These are phyloP conservation scores for Chloropicon primus DNA, from an alignment of 139 green algal species.

Conservation along the genomic window DNA sequence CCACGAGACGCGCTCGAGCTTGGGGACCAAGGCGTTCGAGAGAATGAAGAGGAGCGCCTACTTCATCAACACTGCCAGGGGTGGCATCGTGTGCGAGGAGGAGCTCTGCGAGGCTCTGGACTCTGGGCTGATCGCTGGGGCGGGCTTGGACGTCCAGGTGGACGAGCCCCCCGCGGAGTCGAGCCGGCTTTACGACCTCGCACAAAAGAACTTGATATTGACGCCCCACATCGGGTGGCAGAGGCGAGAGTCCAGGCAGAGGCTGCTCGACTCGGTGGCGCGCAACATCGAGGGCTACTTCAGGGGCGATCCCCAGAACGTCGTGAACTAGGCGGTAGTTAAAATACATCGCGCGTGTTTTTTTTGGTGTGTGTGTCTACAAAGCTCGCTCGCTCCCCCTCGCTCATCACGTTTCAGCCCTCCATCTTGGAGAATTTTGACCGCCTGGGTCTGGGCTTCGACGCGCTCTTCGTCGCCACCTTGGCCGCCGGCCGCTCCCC, in stretches of 20 bases:
- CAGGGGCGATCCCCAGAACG: constrained; percentile 10
- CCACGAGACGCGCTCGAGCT: constrained; percentile 9
- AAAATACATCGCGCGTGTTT: too few species aligned
- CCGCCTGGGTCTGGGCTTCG: too few species aligned
- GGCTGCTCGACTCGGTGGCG: constrained; percentile 17
- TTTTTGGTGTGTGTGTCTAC: too few species aligned
- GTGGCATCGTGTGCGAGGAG: constrained; percentile 8
- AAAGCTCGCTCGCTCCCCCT: too few species aligned
- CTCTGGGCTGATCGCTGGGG: constrained; percentile 15
- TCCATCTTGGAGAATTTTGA: too few species aligned
- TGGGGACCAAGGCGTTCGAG: constrained; percentile 6
- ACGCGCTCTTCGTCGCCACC: too few species aligned
- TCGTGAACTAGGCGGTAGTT: constrained; percentile 8
- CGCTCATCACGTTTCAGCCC: too few species aligned
- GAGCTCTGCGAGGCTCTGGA: constrained; percentile 12
- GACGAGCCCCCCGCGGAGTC: constrained; percentile 13
- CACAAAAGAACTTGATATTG: constrained; percentile 3
- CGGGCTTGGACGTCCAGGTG: constrained; percentile 19
- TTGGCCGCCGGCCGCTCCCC: too few species aligned
- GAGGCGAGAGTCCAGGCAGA: constrained; percentile 19
- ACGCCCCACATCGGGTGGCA: constrained; percentile 30
- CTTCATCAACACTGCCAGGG: constrained; percentile 23
- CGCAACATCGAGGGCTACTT: constrained; percentile 15
- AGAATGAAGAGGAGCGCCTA: constrained; percentile 18
- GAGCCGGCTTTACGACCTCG: constrained; percentile 8